Conservation (phyloP, 2,329 filamentous ascomycete genomes). For the Xylaria sp. region DNA sequence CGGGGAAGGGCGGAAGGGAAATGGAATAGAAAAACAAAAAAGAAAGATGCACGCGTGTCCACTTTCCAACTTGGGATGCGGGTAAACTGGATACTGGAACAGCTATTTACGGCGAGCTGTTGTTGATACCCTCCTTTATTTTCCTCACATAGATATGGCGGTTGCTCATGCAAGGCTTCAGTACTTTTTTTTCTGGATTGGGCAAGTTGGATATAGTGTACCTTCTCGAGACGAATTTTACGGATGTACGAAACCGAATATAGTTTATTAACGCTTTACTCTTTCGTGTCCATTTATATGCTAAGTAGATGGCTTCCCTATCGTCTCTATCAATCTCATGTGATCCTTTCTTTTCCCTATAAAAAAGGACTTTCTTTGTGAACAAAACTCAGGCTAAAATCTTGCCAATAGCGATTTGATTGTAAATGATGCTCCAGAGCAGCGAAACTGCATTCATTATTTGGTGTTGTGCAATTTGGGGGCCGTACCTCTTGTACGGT, state of each 20-base stretch:
- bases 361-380: too few species aligned
- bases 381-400: too few species aligned
- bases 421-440: too few species aligned
- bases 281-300: background rate
- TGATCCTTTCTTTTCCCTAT: too few species aligned
- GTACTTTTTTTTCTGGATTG: background rate
- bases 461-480: too few species aligned
- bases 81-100: background rate
- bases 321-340: too few species aligned
- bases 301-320: too few species aligned
- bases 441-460: too few species aligned
- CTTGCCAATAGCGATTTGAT: too few species aligned
- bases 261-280: background rate
- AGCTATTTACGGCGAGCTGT: slow-evolving; percentile 3
- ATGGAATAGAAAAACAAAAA: background rate
- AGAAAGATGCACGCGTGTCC: background rate
- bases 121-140: slow-evolving; percentile 21
- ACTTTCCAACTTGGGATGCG: background rate
- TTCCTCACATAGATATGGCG: slow-evolving; percentile 1
- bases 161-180: background rate
- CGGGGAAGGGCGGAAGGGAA: background rate
- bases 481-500: too few species aligned
- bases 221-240: too few species aligned
- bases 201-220: background rate
- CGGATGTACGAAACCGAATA: too few species aligned